Conservation (phyloP, 2,329 filamentous ascomycete genomes). For the Aspergillus aculeatus region DNA sequence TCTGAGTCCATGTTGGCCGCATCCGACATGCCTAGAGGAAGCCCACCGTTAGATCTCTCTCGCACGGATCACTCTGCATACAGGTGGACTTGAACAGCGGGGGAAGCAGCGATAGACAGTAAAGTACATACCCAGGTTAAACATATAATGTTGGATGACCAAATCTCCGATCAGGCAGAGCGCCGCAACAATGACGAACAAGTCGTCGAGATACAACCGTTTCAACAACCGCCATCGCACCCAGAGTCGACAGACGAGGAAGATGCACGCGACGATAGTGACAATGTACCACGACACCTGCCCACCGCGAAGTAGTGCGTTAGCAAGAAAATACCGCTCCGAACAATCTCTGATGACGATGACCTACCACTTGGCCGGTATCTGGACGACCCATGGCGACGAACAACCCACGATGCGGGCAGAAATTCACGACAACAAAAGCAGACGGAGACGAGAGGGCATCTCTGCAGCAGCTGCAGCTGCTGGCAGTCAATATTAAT, state of each 20-base stretch:
- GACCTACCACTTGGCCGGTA: slow-evolving; percentile 20
- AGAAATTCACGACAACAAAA: background rate
- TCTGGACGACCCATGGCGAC: slow-evolving; percentile 17
- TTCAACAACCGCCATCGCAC: slow-evolving; percentile 18
- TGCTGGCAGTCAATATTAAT: background rate
- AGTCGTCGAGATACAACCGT: slow-evolving; percentile 20
- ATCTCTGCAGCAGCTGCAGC: background rate
- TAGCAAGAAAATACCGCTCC: background rate
- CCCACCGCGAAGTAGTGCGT: background rate
- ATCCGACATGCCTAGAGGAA: slow-evolving; percentile 18
- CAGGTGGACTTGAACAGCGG: background rate
- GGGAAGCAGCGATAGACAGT: background rate
- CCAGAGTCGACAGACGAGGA: slow-evolving; percentile 16
- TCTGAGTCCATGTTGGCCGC: slow-evolving; percentile 10
- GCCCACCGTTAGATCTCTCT: background rate
- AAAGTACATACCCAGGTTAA: slow-evolving; percentile 16
- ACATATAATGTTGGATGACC: slow-evolving; percentile 25
- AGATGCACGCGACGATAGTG: slow-evolving; percentile 16
- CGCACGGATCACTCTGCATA: background rate
- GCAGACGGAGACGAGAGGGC: background rate
- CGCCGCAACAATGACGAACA: slow-evolving; percentile 11
- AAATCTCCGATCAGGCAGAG: slow-evolving; percentile 19
- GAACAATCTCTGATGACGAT: background rate
- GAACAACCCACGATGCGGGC: background rate
- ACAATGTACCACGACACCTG: slow-evolving; percentile 24